Base-by-base conservation (phyloP, 1,139 yeast species). In the Nadsonia starkeyi-henricii region DNA sequence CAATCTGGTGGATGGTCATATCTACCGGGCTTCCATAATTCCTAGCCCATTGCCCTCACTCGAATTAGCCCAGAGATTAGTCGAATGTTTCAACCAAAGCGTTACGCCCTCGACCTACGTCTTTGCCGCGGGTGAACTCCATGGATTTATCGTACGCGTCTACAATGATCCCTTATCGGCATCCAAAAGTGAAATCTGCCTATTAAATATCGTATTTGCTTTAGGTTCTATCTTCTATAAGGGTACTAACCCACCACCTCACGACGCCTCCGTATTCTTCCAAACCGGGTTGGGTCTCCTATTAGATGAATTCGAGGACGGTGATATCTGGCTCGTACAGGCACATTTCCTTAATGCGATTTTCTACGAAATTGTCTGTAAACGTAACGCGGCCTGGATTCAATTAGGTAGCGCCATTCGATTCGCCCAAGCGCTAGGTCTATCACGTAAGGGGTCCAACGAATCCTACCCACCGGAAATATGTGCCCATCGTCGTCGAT, bases 361-460 rank as follows among this genome's bases (percentile, higher is more conserved):
- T 52, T 71, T 63, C 53, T 67, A 71, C 51, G 72, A 70, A 49
- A 55, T 63, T 23, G 62, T 61, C 18, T 66, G 72, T n/a, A 64
- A 66, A 45, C 62, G 71, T 51, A 65, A 67, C 47, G 65, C 72
- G 0, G 67, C 74, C 12, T 73, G 77, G 74, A 61, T 65, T 9
- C 60, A 62, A 45, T 53, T 66, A 2, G 69, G 69, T 3, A 47
- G 50, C 20, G 62, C 68, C 0, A 63, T 65, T 3, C 55, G 66
- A 20, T 55, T 61, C 49, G 67, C 66, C 1, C 63, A 61, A 44
- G 56, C 65, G 0, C 53, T 63, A 19, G 68, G 68, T 0, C 52
- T 65, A 44, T 60, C 64, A 48, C 52, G 67, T 45, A 59, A 54
- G 47, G 55, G 54, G 20, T 61, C 62, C 36, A 65, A 65, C 51